phyloP scores from a whole-genome alignment of 148 eudicot genomes.

The Diospyros kaki region DNA sequence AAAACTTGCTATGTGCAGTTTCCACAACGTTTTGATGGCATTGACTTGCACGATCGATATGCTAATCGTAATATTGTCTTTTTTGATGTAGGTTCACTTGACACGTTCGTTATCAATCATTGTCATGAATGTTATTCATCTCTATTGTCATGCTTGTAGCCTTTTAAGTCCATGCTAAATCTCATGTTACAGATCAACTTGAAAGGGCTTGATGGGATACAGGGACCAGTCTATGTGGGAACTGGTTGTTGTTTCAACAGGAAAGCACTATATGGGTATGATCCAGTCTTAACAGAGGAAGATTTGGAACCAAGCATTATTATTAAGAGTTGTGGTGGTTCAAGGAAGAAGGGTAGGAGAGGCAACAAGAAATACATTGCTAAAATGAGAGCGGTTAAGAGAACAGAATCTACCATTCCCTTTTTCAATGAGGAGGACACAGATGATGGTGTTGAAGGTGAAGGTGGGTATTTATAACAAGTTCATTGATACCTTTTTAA shows the following conservation, averaged over 20 bases:
- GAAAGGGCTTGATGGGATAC: slow-evolving; percentile 26
- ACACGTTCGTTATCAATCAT: not conserved
- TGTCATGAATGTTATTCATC: not conserved
- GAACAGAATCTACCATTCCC: slow-evolving; percentile 16
- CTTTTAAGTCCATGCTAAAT: not conserved
- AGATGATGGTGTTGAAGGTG: slow-evolving; percentile 26
- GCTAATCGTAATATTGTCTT: slow-evolving; percentile 25
- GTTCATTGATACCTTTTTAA: not conserved
- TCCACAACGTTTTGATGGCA: slow-evolving; percentile 26
- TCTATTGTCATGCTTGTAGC: not conserved
- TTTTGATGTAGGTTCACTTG: slow-evolving; percentile 21
- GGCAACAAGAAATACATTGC: slow-evolving; percentile 12
- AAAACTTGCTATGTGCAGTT: slow-evolving; percentile 24
- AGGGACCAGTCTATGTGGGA: slow-evolving; percentile 29
- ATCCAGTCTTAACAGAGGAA: slow-evolving; percentile 15
- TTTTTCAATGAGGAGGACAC: slow-evolving; percentile 18
- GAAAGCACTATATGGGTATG: slow-evolving; percentile 21
- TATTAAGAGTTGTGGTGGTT: slow-evolving; percentile 15
- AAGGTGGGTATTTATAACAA: slow-evolving; percentile 5
- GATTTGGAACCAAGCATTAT: slow-evolving; percentile 13
- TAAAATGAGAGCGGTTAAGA: slow-evolving; percentile 13
- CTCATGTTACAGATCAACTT: slow-evolving; percentile 17
- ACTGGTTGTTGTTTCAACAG: slow-evolving; percentile 27
- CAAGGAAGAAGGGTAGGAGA: slow-evolving; percentile 15
- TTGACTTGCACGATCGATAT: slow-evolving; percentile 26